Base-by-base conservation (phyloP, 768 basidiomycete genomes). In the Tylopilus subfusipes region DNA sequence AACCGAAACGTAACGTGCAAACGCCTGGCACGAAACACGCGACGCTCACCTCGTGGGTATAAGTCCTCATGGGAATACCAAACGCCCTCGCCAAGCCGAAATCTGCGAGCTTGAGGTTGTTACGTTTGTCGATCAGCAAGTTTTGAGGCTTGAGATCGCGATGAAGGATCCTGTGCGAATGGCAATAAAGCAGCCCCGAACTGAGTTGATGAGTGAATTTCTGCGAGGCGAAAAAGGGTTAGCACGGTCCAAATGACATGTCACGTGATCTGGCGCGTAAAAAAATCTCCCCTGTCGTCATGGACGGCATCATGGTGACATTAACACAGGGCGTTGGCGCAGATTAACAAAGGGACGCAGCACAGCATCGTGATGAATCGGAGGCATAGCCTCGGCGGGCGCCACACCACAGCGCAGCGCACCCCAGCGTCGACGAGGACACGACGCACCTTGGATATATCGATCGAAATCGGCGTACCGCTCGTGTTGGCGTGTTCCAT, bases 51-150 rank as follows among this genome's bases (percentile, higher is more conserved):
- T 99, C 97, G 68, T 98, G 97, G 16, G 96, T 99, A 70, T 98
- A 99, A n/a, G 96, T 97, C 63, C 97, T 80, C 78, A 99, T 86
- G 39, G 97, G 97, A 63, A 99, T 98, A 54, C 97, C 97, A 69
- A 99, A 99, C 12, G 96, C 96, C 56, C 96, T 79, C 2, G 96
- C 95, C 42, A 98, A 80, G 39, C 96, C 96, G 65, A 98, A 98
- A 74, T 98, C 96, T 14, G 93, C 95, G 24, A 98, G 82, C 73
- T 98, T 98, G 51, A 98, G 81, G 68, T 97, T 96, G 59, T 91
- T 85, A 49, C 83, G 75, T 59, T 84, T 86, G 76, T 94, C 87
- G 68, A 98, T 97, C 55, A 98, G 80, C 52, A 98, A 75, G 72
- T 98, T 98, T 74, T 98, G 95, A 1, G 93, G 93, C 72, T 96